These are phyloP conservation scores for Cutaneotrichosporon daszewskae DNA, from an alignment of 1,284 basidiomycete species.

Conservation along the genomic window DNA sequence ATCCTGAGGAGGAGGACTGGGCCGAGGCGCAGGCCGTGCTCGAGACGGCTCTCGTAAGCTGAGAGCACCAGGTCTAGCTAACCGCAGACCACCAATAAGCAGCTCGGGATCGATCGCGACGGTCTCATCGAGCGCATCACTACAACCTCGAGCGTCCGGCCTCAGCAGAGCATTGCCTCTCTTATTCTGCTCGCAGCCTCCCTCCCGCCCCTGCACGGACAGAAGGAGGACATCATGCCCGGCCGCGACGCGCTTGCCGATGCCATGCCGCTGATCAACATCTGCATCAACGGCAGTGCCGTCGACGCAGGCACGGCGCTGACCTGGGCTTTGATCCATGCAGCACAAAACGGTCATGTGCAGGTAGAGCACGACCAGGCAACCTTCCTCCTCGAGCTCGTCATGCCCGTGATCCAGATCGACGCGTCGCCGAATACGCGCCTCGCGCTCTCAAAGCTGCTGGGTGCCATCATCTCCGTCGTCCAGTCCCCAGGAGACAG, in stretches of 20 bases:
- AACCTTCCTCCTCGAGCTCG: constrained; percentile 31
- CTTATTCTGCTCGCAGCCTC: constrained; percentile 25
- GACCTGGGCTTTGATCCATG: constrained; percentile 18
- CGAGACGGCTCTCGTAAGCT: constrained; percentile 15
- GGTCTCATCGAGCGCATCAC: constrained; percentile 22
- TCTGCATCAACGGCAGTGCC: constrained; percentile 13
- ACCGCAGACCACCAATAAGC: constrained; percentile 1
- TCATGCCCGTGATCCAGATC: constrained; percentile 33
- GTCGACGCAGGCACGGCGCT: constrained; percentile 26
- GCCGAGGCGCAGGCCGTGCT: constrained; percentile 14
- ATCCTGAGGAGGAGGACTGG: constrained; percentile 9
- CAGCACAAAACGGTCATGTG: constrained; percentile 1
- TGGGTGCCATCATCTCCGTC: constrained; percentile 22
- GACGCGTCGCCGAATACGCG: constrained; percentile 22
- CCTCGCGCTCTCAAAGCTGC: constrained; percentile 32
- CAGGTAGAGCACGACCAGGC: constrained; percentile 24
- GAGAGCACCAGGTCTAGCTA: background rate
- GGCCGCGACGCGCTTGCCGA: constrained; percentile 17
- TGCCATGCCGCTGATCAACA: constrained; percentile 27
- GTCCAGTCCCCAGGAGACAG: constrained; percentile 14
- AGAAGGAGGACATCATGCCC: constrained; percentile 2
- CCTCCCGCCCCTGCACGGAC: constrained; percentile 2
- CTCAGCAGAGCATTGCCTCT: constrained; percentile 25
- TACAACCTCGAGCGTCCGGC: constrained; percentile 13
- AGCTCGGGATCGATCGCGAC: constrained; percentile 13